Evolutionary conservation across 805 yeast genomes (phyloP).

Genomic region (Tetrapisispora taiwanensis): DNA sequence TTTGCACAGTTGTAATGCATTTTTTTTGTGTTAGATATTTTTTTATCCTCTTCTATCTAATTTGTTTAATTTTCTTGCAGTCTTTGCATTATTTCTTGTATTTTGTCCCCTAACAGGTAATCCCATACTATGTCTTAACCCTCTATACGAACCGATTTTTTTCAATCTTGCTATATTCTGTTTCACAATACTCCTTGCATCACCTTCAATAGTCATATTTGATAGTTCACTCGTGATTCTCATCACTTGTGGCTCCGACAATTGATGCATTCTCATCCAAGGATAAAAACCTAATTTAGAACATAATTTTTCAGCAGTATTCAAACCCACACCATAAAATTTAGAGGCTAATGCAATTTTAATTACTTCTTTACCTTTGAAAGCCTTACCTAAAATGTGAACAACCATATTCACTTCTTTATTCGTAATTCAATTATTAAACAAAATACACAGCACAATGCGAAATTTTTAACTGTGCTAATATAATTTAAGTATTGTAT

Average conservation of each 20-base stretch:
- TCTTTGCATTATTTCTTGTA: conserved; percentile 81
- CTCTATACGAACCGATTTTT: conserved; percentile 74
- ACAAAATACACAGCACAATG: too few relatives aligned
- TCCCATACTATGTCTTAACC: conserved; percentile 81
- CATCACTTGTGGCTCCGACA: conserved; percentile 78
- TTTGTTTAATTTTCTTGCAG: conserved; percentile 79
- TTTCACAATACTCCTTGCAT: conserved; percentile 59
- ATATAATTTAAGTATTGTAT: too few relatives aligned
- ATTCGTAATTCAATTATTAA: too few relatives aligned
- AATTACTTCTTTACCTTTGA: conserved; percentile 33
- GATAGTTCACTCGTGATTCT: conserved; percentile 80
- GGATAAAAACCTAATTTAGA: conserved; percentile 89
- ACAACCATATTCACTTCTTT: conserved; percentile 34
- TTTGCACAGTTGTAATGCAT: too few relatives aligned
- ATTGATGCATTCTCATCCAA: conserved; percentile 86
- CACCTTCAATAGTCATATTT: conserved; percentile 73
- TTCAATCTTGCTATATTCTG: conserved; percentile 73
- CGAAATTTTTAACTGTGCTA: too few relatives aligned
- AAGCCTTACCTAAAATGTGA: conserved; percentile 42
- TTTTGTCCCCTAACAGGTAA: conserved; percentile 81
- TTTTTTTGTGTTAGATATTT: neutral
- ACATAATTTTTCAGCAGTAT: conserved; percentile 65
- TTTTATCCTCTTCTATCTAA: conserved; percentile 47
- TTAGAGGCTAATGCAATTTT: conserved; percentile 62
- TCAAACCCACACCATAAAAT: conserved; percentile 78